Base-by-base conservation (phyloP, 106 monocot species). In the Apostasia ramifera region DNA sequence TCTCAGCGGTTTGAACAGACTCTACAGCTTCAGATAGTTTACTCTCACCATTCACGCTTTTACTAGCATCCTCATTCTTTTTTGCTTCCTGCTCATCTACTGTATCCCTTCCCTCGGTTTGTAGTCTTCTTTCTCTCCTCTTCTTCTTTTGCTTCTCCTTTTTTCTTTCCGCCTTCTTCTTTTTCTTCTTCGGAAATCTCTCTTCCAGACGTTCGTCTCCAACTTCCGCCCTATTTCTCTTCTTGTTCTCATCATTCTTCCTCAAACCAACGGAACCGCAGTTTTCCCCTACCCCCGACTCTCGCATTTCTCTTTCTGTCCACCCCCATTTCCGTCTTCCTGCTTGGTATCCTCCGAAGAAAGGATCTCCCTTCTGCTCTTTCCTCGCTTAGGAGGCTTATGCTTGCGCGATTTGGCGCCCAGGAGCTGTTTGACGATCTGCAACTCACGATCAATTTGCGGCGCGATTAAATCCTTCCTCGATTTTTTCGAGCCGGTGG, bases 401-500 rank as follows among this genome's bases (percentile, higher is more conserved):
- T 70, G n/a, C 48, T 63, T 70, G 45, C 57, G 76, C 63, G 57
- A 66, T 65, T 66, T 77, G 9, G 78, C 74, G 48, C 53, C 61
- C 61, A 87, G 39, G 42, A 81, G 55, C 68, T 89, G 77, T 69
- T 68, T 84, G 63, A 89, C 55, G 62, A 55, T 77, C 71, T 79
- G 53, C 50, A 85, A 45, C 69, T 81, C 71, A 26, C 53, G 57
- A 42, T 45, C 55, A 1, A 69, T 63, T n/a, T 75, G 71, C 53
- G 55, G 63, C 0, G 6, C 38, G 6, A 42, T n/a, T 3, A 15
- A 80, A 56, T 53, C 71, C 12, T 63, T 55, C 14, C 45, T 4
- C 0, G 63, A 42, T 1, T 61, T 67, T 5, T 61, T 37, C 1
- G 79, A 61, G 46, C 75, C 78, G 60, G 68, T 13, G 1, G 15